phyloP scores from a whole-genome alignment of 768 basidiomycete species.

The Sistotremastrum suecicum region DNA sequence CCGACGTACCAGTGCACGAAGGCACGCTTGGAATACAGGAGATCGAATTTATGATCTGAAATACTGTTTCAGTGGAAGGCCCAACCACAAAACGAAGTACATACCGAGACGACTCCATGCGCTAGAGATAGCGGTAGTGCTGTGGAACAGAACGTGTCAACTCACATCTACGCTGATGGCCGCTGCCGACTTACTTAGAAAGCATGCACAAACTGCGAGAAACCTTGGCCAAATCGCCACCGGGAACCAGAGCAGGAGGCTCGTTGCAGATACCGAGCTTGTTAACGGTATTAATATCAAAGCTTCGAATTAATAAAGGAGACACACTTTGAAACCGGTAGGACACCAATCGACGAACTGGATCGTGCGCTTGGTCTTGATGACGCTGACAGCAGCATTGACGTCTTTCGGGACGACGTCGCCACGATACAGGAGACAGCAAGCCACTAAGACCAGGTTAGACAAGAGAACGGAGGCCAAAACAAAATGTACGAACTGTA shows the following conservation, averaged over 20 bases:
- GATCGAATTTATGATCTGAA: conserved; percentile 91
- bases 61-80: conserved; percentile 2
- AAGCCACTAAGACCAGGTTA: conserved; percentile 50
- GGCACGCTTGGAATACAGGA: conserved; percentile 93
- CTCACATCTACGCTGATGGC: not conserved
- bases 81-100: conserved; percentile 8
- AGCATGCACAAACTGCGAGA: conserved; percentile 96
- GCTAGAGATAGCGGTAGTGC: conserved; percentile 84
- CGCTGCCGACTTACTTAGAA: conserved; percentile 47
- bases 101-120: conserved; percentile 82
- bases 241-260: conserved; percentile 80
- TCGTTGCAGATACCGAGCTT: conserved; percentile 96
- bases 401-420: conserved; percentile 97
- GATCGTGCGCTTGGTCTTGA: conserved; percentile 97
- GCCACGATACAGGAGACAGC: conserved; percentile 84
- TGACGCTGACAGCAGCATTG: conserved; percentile 79
- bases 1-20: conserved; percentile 94
- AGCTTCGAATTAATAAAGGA: not conserved
- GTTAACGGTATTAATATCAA: conserved; percentile 16
- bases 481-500: conserved; percentile 57
- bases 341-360: conserved; percentile 99
- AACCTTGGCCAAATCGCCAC: conserved; percentile 90
- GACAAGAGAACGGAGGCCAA: conserved; percentile 3
- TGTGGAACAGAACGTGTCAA: conserved; percentile 14
- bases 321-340: conserved; percentile 77